A percentile compares a stretch with the other conserved stretches of the same genome.
phyloP scores from a whole-genome alignment of 164 flowering plant species.

The Macadamia integrifolia region DNA sequence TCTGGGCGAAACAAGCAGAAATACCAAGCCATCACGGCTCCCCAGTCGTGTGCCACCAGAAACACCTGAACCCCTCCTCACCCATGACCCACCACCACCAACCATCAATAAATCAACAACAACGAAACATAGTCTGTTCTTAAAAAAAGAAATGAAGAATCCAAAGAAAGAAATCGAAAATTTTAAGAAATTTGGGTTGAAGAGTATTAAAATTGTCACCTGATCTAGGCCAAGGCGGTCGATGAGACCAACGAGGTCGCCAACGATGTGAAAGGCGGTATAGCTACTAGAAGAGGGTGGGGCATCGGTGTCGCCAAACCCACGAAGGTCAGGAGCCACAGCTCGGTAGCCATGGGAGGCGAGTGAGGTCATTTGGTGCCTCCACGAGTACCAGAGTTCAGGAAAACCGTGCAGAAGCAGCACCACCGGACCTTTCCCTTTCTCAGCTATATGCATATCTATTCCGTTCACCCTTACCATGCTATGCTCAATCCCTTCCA shows the following conservation, averaged over 20 bases:
- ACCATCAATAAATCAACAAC: no score
- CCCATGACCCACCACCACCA: neutral
- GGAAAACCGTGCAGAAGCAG: conserved; percentile 66
- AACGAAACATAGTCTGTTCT: neutral
- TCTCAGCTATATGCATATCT: conserved; percentile 53
- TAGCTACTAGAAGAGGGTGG: conserved; percentile 40
- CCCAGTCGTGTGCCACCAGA: conserved; percentile 79
- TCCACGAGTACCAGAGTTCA: conserved; percentile 58
- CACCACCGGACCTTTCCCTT: conserved; percentile 49
- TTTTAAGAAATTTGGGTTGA: neutral
- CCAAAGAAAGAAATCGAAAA: neutral
- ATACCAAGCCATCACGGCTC: conserved; percentile 60
- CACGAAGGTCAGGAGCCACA: conserved; percentile 77
- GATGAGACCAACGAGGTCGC: conserved; percentile 60
- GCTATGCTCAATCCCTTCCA: conserved; percentile 38
- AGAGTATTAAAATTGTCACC: conserved; percentile 3
- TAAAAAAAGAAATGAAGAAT: neutral
- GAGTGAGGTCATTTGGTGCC: conserved; percentile 47
- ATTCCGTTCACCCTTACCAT: conserved; percentile 38
- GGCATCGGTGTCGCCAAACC: conserved; percentile 72
- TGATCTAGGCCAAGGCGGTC: conserved; percentile 44
- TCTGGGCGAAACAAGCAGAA: conserved; percentile 59
- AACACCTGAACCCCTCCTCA: conserved; percentile 21
- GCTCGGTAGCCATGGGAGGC: conserved; percentile 50
- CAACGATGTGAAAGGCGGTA: conserved; percentile 51